Percentiles rank a stretch among this genome's conserved stretches.
phyloP scores from a whole-genome alignment of 805 yeast genomes.

The Pichia eremophila region DNA sequence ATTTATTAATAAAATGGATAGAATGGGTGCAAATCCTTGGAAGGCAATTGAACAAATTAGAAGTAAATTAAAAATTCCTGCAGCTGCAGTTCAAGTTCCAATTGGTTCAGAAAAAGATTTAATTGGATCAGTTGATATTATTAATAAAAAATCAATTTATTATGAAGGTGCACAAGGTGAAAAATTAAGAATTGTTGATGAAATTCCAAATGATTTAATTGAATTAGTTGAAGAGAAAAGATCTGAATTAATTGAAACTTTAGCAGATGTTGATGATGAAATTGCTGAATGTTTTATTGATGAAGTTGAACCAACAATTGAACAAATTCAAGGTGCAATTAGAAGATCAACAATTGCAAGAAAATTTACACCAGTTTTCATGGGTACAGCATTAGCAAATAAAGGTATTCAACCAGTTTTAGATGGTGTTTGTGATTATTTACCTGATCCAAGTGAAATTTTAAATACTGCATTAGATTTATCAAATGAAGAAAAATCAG shows the following conservation, averaged over 20 bases:
- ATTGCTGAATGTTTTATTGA: conserved; percentile 89
- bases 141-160: conserved; percentile 77
- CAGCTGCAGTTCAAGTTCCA: conserved; percentile 97
- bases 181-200: conserved; percentile 45
- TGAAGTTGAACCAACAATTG: conserved; percentile 77
- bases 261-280: conserved; percentile 97
- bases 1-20: conserved; percentile 95
- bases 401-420: conserved; percentile 91
- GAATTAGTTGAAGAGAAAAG: conserved; percentile 89
- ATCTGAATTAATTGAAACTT: conserved; percentile 73
- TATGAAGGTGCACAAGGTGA: conserved; percentile 92
- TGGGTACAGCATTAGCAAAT: conserved; percentile 98
- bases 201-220: conserved; percentile 69
- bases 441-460: conserved; percentile 93
- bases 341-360: conserved; percentile 93
- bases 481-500: conserved; percentile 51
- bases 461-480: conserved; percentile 84
- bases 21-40: conserved; percentile 99
- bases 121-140: conserved; percentile 84
- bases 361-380: conserved; percentile 96
- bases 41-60: conserved; percentile 87
- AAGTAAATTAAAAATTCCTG: conserved; percentile 78
- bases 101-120: conserved; percentile 86
- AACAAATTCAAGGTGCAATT: conserved; percentile 81
- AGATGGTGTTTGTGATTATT: conserved; percentile 90